A percentile compares a stretch with the other conserved stretches of the same genome.
Conservation (phyloP, 2,329 filamentous ascomycete species). For the Cladosporium sp. region DNA sequence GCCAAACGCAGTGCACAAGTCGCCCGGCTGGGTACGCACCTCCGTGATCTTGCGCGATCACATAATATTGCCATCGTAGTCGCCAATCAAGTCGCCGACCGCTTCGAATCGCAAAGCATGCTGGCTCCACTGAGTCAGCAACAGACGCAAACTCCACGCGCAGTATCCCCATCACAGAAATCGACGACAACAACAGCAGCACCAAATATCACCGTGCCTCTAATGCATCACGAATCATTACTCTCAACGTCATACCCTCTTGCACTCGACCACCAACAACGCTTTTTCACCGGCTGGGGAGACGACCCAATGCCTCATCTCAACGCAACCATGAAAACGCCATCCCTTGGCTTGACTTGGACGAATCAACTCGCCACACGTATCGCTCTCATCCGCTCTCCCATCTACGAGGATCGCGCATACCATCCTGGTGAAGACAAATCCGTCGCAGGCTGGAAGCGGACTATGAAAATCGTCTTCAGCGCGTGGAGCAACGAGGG, state of each 20-base stretch:
- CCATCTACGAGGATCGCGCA: constrained; percentile 47
- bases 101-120: constrained; percentile 56
- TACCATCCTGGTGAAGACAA: constrained; percentile 44
- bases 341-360: constrained; percentile 86
- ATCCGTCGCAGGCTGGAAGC: constrained; percentile 61
- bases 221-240: constrained; percentile 21
- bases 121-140: constrained; percentile 20
- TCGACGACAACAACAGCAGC: background rate
- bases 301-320: constrained; percentile 49
- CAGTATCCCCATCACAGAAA: constrained; percentile 23
- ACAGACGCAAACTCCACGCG: constrained; percentile 20
- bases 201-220: background rate
- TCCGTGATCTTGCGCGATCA: constrained; percentile 73
- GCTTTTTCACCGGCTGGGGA: constrained; percentile 95
- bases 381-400: constrained; percentile 75
- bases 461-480: constrained; percentile 89
- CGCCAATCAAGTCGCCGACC: constrained; percentile 92
- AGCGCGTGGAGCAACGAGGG: constrained; percentile 68
- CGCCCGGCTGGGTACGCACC: constrained; percentile 69
- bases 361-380: constrained; percentile 83
- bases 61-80: constrained; percentile 83
- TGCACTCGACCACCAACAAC: constrained; percentile 82
- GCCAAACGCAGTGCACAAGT: constrained; percentile 76
- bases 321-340: constrained; percentile 67
- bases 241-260: constrained; percentile 58